Evolutionary conservation across 2,329 filamentous ascomycete genomes (phyloP).

Genomic region (Hymenoscyphus albidus): DNA sequence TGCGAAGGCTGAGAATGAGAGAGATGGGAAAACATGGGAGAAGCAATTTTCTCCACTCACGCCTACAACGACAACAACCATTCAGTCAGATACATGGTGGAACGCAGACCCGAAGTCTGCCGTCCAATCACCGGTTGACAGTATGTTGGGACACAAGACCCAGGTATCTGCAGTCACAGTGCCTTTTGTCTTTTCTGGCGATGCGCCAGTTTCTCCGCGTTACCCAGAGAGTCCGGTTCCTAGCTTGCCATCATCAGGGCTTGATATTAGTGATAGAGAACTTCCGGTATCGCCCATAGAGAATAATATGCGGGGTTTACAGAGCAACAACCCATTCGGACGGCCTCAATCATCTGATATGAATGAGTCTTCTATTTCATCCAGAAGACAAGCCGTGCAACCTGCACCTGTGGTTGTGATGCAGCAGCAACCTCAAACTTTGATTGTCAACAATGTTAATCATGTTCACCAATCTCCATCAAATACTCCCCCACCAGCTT

Average conservation of each 20-base stretch:
- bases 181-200: conserved; percentile 25
- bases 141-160: conserved; percentile 29
- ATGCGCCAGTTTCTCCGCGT: conserved; percentile 10
- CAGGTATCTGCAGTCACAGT: conserved; percentile 29
- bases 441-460: conserved; percentile 1
- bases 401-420: conserved; percentile 12
- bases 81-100: conserved; percentile 40
- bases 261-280: conserved; percentile 17
- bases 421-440: conserved; percentile 7
- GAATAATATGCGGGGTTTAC: conserved; percentile 14
- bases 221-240: conserved; percentile 11
- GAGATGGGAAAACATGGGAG: conserved; percentile 31
- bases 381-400: conserved; percentile 10
- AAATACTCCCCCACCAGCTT: conserved; percentile 30
- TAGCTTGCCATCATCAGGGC: conserved; percentile 8
- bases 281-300: conserved; percentile 18
- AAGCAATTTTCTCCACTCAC: conserved; percentile 34
- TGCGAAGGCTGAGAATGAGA: conserved; percentile 25
- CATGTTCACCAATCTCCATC: conserved; percentile 15
- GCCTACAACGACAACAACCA: conserved; percentile 30
- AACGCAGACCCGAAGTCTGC: conserved; percentile 20
- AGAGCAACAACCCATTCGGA: conserved; percentile 29
- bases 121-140: conserved; percentile 19
- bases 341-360: conserved; percentile 20
- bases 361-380: conserved; percentile 11